Evolutionary conservation across 1,284 basidiomycete genomes (phyloP).

Genomic region (Nidula niveotomentosa): DNA sequence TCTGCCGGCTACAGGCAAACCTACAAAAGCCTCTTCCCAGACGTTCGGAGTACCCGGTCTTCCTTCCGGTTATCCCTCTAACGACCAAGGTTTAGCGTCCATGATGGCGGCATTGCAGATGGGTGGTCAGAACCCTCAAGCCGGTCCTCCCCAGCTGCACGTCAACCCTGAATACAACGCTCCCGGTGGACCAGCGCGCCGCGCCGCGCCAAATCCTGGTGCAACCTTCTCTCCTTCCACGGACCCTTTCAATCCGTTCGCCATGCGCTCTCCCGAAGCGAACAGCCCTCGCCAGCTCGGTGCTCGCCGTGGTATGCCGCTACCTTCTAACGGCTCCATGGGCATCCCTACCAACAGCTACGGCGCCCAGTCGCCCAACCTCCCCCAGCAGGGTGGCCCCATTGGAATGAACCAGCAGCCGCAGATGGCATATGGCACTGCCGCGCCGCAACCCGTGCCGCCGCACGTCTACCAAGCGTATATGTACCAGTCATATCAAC

Average conservation of each 20-base stretch:
- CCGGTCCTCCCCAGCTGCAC: constrained; percentile 71
- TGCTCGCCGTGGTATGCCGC: constrained; percentile 50
- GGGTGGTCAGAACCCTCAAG: constrained; percentile 81
- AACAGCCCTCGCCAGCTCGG: constrained; percentile 44
- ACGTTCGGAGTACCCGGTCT: constrained; percentile 68
- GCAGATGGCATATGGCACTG: constrained; percentile 54
- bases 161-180: constrained; percentile 62
- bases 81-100: constrained; percentile 78
- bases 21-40: constrained; percentile 55
- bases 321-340: constrained; percentile 34
- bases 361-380: constrained; percentile 57
- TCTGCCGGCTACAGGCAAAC: constrained; percentile 60
- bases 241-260: constrained; percentile 79
- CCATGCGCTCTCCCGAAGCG: constrained; percentile 60
- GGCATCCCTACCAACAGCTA: constrained; percentile 47
- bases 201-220: constrained; percentile 44
- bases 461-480: constrained; percentile 78
- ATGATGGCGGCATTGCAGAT: constrained; percentile 89
- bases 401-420: constrained; percentile 63
- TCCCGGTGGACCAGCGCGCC: constrained; percentile 32
- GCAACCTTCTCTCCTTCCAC: constrained; percentile 61
- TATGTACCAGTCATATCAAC: constrained; percentile 81
- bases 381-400: constrained; percentile 55
- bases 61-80: constrained; percentile 75
- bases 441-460: constrained; percentile 60